Base-by-base conservation (phyloP, 2,329 filamentous ascomycete genomes). In the Talaromyces sp. region DNA sequence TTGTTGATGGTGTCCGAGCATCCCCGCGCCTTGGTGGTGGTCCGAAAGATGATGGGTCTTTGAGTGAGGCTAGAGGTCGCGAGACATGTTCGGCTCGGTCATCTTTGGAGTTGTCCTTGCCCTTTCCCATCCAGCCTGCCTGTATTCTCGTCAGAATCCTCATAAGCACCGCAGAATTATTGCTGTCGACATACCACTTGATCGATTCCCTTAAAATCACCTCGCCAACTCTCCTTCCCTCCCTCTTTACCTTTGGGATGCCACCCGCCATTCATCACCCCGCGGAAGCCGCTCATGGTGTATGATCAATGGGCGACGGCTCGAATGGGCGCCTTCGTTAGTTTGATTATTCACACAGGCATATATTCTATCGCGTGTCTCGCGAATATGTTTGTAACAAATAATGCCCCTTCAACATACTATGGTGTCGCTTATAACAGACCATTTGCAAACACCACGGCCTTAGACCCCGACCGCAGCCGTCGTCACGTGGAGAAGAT, bases 21-120 rank as follows among this genome's bases (percentile, higher is more conserved):
- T 54, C 62, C 64, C 81, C 76, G 67, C 85, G 90, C 71, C 87
- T 93, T 0, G 93, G 93, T 31, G 93, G 93, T 27, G 92, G 91
- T 2, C 86, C 92, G 74, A 96, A 97, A 16, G 87, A 85, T 1
- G 86, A 76, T 1, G 92, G 93, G 73, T 97, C 92, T 74, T 87
- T 88, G 35, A 97, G 83, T 3, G 86, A 83, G 9, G 87, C 82
- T 50, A 96, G 79, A 1, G 93, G 92, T 16, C 83, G 82, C 7
- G 85, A 83, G 61, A 83, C 78, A 68, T 87, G 86, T 27, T 84
- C 80, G 39, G 75, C 69, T 48, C 75, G 72, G 37, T 85, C 78
- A 43, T 78, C 72, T 64, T 73, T 72, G 47, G 78, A 74, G 16
- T 76, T 69, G 64, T 82, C 76, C 67, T 84, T 81, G 63, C 84